These are phyloP conservation scores for Aspergillus sojae DNA, from an alignment of 2,329 filamentous ascomycete genomes.

Conservation along the genomic window DNA sequence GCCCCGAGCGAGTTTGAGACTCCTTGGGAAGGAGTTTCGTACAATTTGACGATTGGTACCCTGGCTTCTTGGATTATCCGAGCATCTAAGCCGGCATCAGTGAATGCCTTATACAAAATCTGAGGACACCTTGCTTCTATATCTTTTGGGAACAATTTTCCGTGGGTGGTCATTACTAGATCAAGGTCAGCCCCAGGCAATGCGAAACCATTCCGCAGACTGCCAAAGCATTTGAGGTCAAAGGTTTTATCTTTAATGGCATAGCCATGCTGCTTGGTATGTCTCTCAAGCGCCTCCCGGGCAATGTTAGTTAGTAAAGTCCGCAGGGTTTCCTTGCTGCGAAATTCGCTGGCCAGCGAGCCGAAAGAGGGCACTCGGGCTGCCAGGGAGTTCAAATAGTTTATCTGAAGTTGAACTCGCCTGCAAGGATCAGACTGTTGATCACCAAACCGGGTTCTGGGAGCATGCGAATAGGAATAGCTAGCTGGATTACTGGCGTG, in stretches of 20 bases:
- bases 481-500: not conserved
- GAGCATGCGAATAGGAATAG: slow-evolving; percentile 4
- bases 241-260: not conserved
- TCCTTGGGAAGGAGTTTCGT: not conserved
- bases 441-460: not conserved
- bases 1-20: no score
- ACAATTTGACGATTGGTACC: not conserved
- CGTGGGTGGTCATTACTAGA: not conserved
- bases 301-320: not conserved
- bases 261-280: not conserved
- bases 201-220: slow-evolving; percentile 1
- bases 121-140: not conserved
- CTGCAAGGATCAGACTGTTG: slow-evolving; percentile 3
- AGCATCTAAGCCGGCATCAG: not conserved
- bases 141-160: not conserved
- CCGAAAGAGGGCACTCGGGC: not conserved
- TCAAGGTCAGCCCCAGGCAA: not conserved
- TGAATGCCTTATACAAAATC: not conserved
- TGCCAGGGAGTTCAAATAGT: not conserved
- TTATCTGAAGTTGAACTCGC: not conserved
- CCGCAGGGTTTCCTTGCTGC: not conserved
- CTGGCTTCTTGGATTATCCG: not conserved
- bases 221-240: slow-evolving; percentile 4
- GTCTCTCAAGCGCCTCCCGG: not conserved
- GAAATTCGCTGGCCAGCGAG: not conserved